Evolutionary conservation across 192 early-diverging fungal species (phyloP).

Genomic region (Phlyctochytrium planicorne): DNA sequence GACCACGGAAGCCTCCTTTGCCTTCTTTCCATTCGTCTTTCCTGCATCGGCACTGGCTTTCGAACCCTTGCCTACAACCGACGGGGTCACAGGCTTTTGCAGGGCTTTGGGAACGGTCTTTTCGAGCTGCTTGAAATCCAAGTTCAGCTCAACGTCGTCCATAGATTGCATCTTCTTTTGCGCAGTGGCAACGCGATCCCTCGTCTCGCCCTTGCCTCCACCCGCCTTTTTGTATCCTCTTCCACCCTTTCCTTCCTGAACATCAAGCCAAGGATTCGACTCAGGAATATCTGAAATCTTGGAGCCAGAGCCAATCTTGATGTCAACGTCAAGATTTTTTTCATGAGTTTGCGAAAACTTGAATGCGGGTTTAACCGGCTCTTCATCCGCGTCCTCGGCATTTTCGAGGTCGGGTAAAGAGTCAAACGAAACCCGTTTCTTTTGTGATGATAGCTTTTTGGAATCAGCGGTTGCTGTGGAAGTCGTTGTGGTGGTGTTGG

Average conservation of each 20-base stretch:
- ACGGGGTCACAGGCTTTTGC: neutral
- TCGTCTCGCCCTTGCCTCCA: conserved; percentile 21
- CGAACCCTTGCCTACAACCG: neutral
- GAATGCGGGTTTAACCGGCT: no score
- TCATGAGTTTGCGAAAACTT: no score
- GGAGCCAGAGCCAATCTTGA: neutral
- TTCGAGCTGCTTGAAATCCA: conserved; percentile 10
- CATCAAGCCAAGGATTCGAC: conserved; percentile 65
- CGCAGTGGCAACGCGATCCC: conserved; percentile 13
- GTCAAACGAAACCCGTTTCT: no score
- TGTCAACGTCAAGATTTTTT: neutral
- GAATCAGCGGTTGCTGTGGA: neutral
- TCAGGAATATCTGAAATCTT: neutral
- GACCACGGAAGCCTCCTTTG: neutral
- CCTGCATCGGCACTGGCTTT: neutral
- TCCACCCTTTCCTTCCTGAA: conserved; percentile 42
- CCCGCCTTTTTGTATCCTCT: neutral
- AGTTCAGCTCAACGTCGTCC: conserved; percentile 6
- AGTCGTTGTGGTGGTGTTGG: neutral
- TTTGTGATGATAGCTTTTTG: neutral
- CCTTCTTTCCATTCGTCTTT: conserved; percentile 4
- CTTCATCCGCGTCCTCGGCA: neutral
- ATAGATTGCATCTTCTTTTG: neutral
- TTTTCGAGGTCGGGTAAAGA: no score
- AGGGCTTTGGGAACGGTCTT: conserved; percentile 21